Base-by-base conservation (phyloP, 2,329 filamentous ascomycete genomes). In the Trichophaea hybrida region DNA sequence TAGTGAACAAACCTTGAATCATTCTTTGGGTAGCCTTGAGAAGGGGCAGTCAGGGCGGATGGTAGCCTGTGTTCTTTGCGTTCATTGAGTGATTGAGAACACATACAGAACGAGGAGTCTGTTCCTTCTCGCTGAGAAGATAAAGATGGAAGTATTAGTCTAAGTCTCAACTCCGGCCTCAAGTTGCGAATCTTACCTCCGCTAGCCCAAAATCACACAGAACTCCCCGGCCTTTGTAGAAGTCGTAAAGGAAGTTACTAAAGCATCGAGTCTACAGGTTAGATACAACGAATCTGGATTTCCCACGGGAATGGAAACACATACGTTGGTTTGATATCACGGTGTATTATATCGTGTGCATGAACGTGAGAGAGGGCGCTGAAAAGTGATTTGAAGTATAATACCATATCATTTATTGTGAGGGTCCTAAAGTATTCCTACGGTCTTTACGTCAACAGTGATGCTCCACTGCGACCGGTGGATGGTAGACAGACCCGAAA, bases 201-300 rank as follows among this genome's bases (percentile, higher is more conserved):
- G 93, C 93, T 13, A 98, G 80, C n/a, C 93, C 93, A 74, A 98
- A 98, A 70, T 98, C 93, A n/a, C 98, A 93, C 0, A 98, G 79
- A 1, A 98, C 91, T 44, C 93, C 93, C 58, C 87, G 83, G 68
- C 84, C 81, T 48, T 83, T 81, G 8, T 81, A 75, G 0, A 88
- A 87, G 65, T 94, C 88, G 74, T 97, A 97, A 43, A 97, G 79
- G 68, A 97, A 97, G 70, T 97, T 97, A 4, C 24, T 24, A 24
- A 24, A 24, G 1, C 24, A 24, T 24, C 24, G 24, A 24, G 24
- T 24, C 75, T 76, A 65, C 5, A 50, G 2, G 15, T 55, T 12
- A 44, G 15, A 44, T 15, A 44, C 15, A 44, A 2, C 40, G 24
- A 12, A 50, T 50, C 12, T 10, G 24, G 13, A 50, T 12, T 31